Evolutionary conservation across 2,329 filamentous ascomycete species (phyloP).

Genomic region (Aspergillus ochraceus): DNA sequence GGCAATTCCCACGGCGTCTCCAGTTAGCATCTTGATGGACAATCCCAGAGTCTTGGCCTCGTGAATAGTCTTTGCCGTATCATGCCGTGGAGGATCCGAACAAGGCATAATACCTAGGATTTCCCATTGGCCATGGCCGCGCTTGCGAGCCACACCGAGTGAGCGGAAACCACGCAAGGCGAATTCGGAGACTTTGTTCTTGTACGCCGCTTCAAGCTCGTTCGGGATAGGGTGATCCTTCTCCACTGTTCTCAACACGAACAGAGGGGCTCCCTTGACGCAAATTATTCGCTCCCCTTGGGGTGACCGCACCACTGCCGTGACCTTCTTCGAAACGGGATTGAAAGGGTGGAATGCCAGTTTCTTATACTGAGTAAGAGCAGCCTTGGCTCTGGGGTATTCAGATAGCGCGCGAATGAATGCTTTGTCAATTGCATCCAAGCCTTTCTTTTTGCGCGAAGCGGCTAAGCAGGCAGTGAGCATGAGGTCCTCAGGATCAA

Average conservation of each 20-base stretch:
- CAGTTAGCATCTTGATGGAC: conserved; percentile 94
- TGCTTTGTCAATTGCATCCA: conserved; percentile 92
- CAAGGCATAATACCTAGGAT: conserved; percentile 95
- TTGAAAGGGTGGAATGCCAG: conserved; percentile 86
- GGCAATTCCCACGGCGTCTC: conserved; percentile 90
- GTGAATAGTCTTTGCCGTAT: conserved; percentile 85
- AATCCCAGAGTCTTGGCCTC: conserved; percentile 86
- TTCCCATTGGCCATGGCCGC: conserved; percentile 78
- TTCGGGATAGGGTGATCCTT: conserved; percentile 78
- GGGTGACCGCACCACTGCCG: conserved; percentile 77
- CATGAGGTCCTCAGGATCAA: conserved; percentile 87
- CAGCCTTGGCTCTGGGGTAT: conserved; percentile 79
- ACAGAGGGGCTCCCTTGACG: conserved; percentile 87
- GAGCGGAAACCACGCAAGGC: conserved; percentile 92
- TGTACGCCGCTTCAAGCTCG: conserved; percentile 77
- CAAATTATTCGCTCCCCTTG: conserved; percentile 82
- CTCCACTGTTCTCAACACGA: conserved; percentile 83
- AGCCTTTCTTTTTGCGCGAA: conserved; percentile 92
- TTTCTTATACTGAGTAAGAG: conserved; percentile 80
- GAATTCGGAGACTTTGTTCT: conserved; percentile 90
- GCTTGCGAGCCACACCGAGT: conserved; percentile 88
- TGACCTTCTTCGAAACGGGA: conserved; percentile 90
- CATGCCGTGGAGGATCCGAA: conserved; percentile 85
- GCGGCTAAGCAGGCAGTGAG: conserved; percentile 86
- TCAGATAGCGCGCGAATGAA: conserved; percentile 82